phyloP scores from a whole-genome alignment of 73 alveolate species.

The Paramecium pentaurelia region DNA sequence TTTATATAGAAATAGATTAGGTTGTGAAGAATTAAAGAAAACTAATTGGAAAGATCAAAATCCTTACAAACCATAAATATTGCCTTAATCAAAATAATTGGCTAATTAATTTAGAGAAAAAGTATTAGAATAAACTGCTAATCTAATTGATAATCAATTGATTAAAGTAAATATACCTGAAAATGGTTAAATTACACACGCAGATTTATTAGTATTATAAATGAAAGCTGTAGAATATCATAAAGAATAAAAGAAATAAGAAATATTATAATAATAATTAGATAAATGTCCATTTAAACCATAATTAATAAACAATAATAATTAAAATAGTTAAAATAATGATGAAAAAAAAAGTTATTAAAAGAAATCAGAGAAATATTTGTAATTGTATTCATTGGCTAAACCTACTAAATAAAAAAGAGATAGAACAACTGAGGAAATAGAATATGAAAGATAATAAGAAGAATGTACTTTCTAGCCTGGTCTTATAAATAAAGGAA shows the following conservation, averaged over 20 bases:
- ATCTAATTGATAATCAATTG: conserved; percentile 39
- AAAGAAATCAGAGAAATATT: background rate
- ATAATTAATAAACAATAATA: background rate
- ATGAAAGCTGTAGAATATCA: conserved; percentile 38
- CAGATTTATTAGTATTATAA: conserved; percentile 51
- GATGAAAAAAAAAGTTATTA: background rate
- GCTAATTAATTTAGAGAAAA: conserved; percentile 57
- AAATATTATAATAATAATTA: background rate
- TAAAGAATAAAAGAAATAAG: conserved; percentile 38
- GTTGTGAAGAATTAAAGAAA: conserved; percentile 54
- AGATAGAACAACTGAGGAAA: conserved; percentile 50
- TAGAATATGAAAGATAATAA: conserved; percentile 51
- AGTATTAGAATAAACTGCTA: conserved; percentile 53
- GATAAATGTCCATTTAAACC: conserved; percentile 56
- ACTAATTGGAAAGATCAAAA: conserved; percentile 52
- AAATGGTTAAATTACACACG: conserved; percentile 57
- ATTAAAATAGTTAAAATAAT: background rate
- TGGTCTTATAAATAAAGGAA: background rate
- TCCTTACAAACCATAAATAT: conserved; percentile 49
- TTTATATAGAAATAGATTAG: conserved; percentile 52
- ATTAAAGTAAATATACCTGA: conserved; percentile 49
- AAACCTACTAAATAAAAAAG: conserved; percentile 37
- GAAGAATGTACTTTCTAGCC: conserved; percentile 64
- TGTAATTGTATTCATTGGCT: conserved; percentile 36
- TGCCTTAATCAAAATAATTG: conserved; percentile 27